These are phyloP conservation scores for Calonectria fujianensis DNA, from an alignment of 2,329 filamentous ascomycete species.

Conservation along the genomic window DNA sequence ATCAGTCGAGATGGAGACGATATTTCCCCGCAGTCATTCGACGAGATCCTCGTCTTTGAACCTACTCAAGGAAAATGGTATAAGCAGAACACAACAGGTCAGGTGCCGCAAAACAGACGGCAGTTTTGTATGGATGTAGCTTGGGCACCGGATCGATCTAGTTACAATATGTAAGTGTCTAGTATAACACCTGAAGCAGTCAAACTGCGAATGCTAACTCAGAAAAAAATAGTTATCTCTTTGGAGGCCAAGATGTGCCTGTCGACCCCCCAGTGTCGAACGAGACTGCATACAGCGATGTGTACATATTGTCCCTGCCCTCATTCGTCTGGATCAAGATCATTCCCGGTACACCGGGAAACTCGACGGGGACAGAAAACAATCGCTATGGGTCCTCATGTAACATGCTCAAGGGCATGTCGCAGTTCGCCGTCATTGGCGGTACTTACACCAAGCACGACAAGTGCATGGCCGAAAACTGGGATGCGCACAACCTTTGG, in stretches of 20 bases:
- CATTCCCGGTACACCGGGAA: constrained; percentile 62
- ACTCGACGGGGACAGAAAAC: constrained; percentile 57
- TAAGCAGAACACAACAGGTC: constrained; percentile 65
- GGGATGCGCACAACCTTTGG: constrained; percentile 74
- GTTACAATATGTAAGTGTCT: constrained; percentile 73
- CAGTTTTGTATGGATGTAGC: constrained; percentile 76
- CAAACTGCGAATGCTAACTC: background rate
- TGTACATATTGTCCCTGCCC: constrained; percentile 64
- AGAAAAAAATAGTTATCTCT: constrained; percentile 66
- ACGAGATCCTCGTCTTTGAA: constrained; percentile 74
- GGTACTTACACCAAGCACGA: constrained; percentile 70
- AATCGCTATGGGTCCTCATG: constrained; percentile 73
- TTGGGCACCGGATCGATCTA: constrained; percentile 74
- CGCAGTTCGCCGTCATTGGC: constrained; percentile 77
- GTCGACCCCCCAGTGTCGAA: constrained; percentile 55
- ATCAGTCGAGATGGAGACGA: constrained; percentile 33
- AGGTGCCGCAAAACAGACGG: constrained; percentile 69
- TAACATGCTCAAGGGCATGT: constrained; percentile 66
- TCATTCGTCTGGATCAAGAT: constrained; percentile 76
- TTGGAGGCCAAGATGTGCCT: constrained; percentile 71
- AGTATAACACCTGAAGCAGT: background rate
- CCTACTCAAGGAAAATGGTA: constrained; percentile 55
- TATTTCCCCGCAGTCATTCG: constrained; percentile 60
- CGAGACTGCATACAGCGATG: constrained; percentile 71
- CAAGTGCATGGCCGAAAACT: constrained; percentile 63